Evolutionary conservation across 192 early-diverging fungal species (phyloP), one percentile per base, ranked within the genome.

Genomic region (Borealophlyctis nickersoniae): DNA sequence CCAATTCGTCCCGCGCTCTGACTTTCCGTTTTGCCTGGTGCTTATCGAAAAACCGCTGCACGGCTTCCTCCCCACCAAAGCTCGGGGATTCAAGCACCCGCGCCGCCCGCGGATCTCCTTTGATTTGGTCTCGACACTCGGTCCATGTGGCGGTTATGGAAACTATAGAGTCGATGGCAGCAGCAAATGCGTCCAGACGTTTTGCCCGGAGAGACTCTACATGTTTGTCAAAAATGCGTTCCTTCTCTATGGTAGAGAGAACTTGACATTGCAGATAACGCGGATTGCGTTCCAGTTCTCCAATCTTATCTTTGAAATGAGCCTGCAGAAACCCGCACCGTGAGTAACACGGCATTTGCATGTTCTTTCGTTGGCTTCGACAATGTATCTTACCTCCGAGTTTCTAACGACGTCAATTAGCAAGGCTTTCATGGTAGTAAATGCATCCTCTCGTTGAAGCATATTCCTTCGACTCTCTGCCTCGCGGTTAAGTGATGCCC

Each of bases 381-480:
- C 45, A 11, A 62, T 58, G 9, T 28, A 16, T 63, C 52, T 9
- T 64, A 82, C 81, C 56, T 78, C 69, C 57, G 87, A 75, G 29
- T 34, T 67, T 57, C 80, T 67, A 3, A 86, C 69, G 31, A 62
- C 32, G 64, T 86, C 84, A 51, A 84, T 67, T n/a, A 86, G 74
- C 11, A 86, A 45, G 3, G 61, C 59, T 53, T 67, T 62, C 39
- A 86, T 84, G 27, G 66, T 36, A 14, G 58, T 60, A 26, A 56
- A 49, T 2, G 81, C 82, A 34, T 86, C 80, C 11, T 72, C 73
- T 9, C 62, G 56, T 30, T 69, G 49, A 0, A 79, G 64, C 22
- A 26, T 58, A 27, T 59, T 67, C 28, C 75, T 68, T 19, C 66
- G 65, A 28, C 32, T 24, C 30, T 65, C 62, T 16, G 65, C 66